Evolutionary conservation across 2,329 filamentous ascomycete genomes (phyloP), one percentile per base, ranked within the genome.

Genomic region (Cercospora sojina): DNA sequence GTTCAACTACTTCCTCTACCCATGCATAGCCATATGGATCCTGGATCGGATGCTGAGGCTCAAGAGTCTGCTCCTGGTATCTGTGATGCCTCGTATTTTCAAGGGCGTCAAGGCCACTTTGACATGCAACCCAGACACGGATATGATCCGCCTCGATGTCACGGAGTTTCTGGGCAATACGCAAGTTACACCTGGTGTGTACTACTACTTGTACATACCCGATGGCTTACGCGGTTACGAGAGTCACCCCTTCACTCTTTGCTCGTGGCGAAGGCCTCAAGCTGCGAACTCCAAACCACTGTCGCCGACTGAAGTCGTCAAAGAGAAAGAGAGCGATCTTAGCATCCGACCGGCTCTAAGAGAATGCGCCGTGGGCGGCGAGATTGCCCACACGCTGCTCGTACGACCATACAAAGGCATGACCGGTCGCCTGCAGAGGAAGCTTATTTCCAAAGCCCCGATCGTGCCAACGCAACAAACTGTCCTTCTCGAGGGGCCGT

Each of bases 381-480:
- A 61, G 7, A 59, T 63, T 3, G 62, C 59, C 43, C 73, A 85
- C 6, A 77, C 79, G 4, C 84, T 85, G 70, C 80, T 82, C 70
- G 79, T 85, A 59, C 80, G 83, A 1, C 84, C 83, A 0, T 84
- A 82, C 70, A 76, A 81, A 59, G 83, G 84, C 58, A 84, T 83
- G 77, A 86, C 84, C 1, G 79, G 76, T 5, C 77, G 80, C n/a
- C 78, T 85, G 9, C 77, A 77, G 43, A 70, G 77, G 31, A 71
- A 77, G 64, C 59, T 82, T 75, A 62, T 70, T 75, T 49, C 55
- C 59, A 27, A 9, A 41, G 49, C 67, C 63, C 31, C 75, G 72
- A 47, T 71, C 73, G 18, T 69, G 59, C 31, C 71, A 55, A 27
- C 70, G 65, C 12, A 78, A 71, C 0, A 76, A 7, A 72, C 68